phyloP scores from a whole-genome alignment of 495 filamentous ascomycete genomes.

The Penicillium odoratum region DNA sequence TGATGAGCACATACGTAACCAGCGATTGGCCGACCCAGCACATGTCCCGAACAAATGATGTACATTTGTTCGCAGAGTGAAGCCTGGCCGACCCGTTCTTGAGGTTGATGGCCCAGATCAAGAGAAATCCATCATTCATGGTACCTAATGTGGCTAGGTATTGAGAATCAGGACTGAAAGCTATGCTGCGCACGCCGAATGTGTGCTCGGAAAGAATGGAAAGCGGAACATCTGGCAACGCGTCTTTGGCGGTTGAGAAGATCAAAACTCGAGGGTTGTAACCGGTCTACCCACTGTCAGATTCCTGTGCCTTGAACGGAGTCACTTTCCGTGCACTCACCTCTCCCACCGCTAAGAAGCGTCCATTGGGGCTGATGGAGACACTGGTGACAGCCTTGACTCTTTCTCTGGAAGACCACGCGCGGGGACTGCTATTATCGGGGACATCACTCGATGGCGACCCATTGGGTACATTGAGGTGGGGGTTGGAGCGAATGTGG shows the following conservation, averaged over 20 bases:
- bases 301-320: slow-evolving; percentile 22
- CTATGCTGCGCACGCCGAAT: slow-evolving; percentile 82
- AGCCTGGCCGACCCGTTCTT: slow-evolving; percentile 82
- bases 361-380: slow-evolving; percentile 85
- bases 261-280: slow-evolving; percentile 90
- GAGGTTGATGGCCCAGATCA: slow-evolving; percentile 82
- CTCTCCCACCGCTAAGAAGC: slow-evolving; percentile 89
- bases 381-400: slow-evolving; percentile 97
- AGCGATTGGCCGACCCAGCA: slow-evolving; percentile 79
- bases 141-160: slow-evolving; percentile 87
- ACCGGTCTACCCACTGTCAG: slow-evolving; percentile 57
- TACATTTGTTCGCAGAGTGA: slow-evolving; percentile 93
- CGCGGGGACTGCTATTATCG: slow-evolving; percentile 65
- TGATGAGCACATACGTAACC: slow-evolving; percentile 46
- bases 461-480: slow-evolving; percentile 28
- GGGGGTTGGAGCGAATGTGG: slow-evolving; percentile 30
- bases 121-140: slow-evolving; percentile 90
- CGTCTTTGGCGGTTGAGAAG: slow-evolving; percentile 75
- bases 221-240: slow-evolving; percentile 76
- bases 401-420: slow-evolving; percentile 82
- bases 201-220: slow-evolving; percentile 85
- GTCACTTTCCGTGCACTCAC: slow-evolving; percentile 41
- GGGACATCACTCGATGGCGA: slow-evolving; percentile 48
- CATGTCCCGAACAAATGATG: slow-evolving; percentile 76
- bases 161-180: slow-evolving; percentile 84